Base-by-base conservation (phyloP, 2,329 filamentous ascomycete genomes). In the Phymatotrichopsis omnivora region DNA sequence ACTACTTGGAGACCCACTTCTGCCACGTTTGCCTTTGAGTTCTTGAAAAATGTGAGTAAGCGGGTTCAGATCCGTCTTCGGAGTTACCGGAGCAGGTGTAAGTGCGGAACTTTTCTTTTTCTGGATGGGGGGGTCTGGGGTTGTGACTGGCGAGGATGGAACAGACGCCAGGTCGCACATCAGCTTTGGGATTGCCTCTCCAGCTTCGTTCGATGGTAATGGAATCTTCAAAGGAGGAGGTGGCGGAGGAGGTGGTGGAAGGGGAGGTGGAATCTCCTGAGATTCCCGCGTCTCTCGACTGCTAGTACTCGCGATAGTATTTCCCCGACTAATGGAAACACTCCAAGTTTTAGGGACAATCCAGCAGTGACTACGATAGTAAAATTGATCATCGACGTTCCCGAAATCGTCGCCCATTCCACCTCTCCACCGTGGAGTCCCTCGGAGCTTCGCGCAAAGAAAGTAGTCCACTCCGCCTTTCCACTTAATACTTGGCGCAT, bases 281-380 rank as follows among this genome's bases (percentile, higher is more conserved):
- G 24, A 30, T 12, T 23, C 22, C 2, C 28, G 24, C 12, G 14
- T 31, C 17, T 14, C 23, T 25, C 30, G n/a, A 7, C 20, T 3
- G 17, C 10, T 24, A 19, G 34, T 19, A 3, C n/a, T 17, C 29
- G 23, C 35, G 14, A 28, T 16, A 12, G 42, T 44, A 41, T 7
- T 40, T 33, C 3, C 25, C 45, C 22, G 31, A 30, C 19, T n/a
- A n/a, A n/a, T n/a, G n/a, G n/a, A n/a, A n/a, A n/a, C n/a, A n/a
- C 40, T 25, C 69, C 70, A 71, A 5, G 57, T 60, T n/a, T 58
- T 63, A 2, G 65, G 64, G 8, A 64, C 64, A 0, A 61, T 48
- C 72, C 72, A 75, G 60, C 72, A 75, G 54, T 75, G 66, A 3
- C 70, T 73, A 14, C 68, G 62, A 57, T 72, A 68, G 51, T 74